A percentile compares a stretch with the other conserved stretches of the same genome.
Conservation (phyloP, 164 flowering plant genomes). For the Brasenia schreberi region DNA sequence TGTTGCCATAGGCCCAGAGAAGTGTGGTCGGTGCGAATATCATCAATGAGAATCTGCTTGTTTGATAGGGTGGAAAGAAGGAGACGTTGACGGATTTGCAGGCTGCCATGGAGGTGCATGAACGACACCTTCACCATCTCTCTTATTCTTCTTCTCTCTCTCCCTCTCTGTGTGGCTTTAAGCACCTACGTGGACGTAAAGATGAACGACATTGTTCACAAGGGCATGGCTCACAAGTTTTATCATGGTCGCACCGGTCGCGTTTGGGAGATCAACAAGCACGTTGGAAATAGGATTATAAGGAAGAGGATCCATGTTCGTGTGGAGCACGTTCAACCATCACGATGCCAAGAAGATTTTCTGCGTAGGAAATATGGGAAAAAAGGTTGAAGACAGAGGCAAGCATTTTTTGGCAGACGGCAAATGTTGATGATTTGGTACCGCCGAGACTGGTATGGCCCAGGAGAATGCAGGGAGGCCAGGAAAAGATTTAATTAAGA, state of each 20-base stretch:
- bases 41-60: constrained; percentile 51
- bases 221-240: constrained; percentile 35
- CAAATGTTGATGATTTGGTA: too few species aligned
- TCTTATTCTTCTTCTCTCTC: too few species aligned
- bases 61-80: constrained; percentile 61
- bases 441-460: too few species aligned
- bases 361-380: constrained; percentile 12
- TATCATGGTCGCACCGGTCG: constrained; percentile 29
- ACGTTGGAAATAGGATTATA: constrained; percentile 21
- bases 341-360: constrained; percentile 20
- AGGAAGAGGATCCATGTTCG: constrained; percentile 23
- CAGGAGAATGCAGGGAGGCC: too few species aligned
- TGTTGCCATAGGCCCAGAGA: constrained; percentile 71
- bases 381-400: constrained; percentile 18
- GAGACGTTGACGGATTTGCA: constrained; percentile 16
- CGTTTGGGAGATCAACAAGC: constrained; percentile 29
- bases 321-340: constrained; percentile 19
- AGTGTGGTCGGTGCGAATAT: constrained; percentile 58
- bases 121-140: too few species aligned
- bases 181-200: constrained; percentile 23
- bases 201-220: constrained; percentile 28
- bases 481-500: too few species aligned
- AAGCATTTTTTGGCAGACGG: too few species aligned
- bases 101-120: too few species aligned
- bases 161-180: too few species aligned